A percentile compares a stretch with the other conserved stretches of the same genome.
phyloP scores from a whole-genome alignment of 2,329 filamentous ascomycete species.

The Scedosporium apiospermum region DNA sequence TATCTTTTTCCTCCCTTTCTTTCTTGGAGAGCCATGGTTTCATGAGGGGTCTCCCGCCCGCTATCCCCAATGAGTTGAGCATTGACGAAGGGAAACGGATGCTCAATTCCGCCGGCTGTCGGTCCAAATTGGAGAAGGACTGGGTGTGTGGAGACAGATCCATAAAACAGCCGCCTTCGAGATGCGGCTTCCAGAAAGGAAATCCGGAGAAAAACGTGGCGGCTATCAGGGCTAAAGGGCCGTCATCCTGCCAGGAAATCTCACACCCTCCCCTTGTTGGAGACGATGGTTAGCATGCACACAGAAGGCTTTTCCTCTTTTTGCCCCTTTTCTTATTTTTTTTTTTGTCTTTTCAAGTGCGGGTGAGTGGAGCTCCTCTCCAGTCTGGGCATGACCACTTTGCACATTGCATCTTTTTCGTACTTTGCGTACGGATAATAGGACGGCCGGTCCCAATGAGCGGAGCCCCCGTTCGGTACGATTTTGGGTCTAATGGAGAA shows the following conservation, averaged over 20 bases:
- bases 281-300: not conserved
- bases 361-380: too few relatives aligned
- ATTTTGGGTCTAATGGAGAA: not conserved
- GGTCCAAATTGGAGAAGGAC: not conserved
- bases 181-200: not conserved
- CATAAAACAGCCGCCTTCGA: not conserved
- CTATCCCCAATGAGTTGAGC: not conserved
- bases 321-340: not conserved
- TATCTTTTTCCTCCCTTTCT: too few relatives aligned
- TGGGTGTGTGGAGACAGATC: not conserved
- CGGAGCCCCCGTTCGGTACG: not conserved
- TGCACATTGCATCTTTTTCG: not conserved
- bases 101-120: slow-evolving; percentile 1
- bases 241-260: not conserved
- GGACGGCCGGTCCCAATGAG: not conserved
- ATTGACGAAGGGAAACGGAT: not conserved
- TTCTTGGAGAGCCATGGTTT: not conserved
- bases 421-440: not conserved
- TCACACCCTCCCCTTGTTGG: not conserved
- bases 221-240: not conserved
- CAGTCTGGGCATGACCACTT: not conserved
- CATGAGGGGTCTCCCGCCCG: not conserved
- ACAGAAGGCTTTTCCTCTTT: not conserved
- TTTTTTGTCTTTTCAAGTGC: too few relatives aligned
- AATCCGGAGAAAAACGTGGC: not conserved